Evolutionary conservation across 1,284 basidiomycete species (phyloP), one percentile per base, ranked within the genome.

Genomic region (Schizophyllum commune): DNA sequence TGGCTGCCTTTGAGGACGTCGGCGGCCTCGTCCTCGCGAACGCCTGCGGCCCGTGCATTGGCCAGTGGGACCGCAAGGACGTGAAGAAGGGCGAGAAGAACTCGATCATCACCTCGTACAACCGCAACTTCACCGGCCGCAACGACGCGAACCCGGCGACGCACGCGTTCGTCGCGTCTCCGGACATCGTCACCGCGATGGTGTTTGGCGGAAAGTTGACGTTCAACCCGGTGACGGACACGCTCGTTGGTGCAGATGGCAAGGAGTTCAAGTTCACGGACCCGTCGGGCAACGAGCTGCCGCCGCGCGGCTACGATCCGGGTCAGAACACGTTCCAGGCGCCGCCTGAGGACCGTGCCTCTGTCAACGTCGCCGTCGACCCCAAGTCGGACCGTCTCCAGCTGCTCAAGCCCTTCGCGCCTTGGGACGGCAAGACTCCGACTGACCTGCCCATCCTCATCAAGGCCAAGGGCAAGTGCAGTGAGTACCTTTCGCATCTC

Each of bases 401-500:
- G 79, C 85, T 96, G 61, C 83, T 99, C 63, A 78, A 87, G 74
- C 95, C 96, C 52, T 99, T 99, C 87, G 73, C 83, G 73, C 80
- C 91, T 57, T 99, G 94, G 94, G 85, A 97, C 75, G 94, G 95
- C 66, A 91, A 97, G 86, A 88, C 93, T 65, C 92, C 94, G 60
- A 80, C 83, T 61, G 90, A 94, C 71, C 84, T 96, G 69, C 96
- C 96, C 54, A 83, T 99, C 66, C 82, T 99, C 71, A 98, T 99
- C 85, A 98, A 99, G 86, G 96, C 94, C 66, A 83, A 89, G 81
- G 97, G 97, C 85, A 99, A 99, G 84, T 99, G 97, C 91, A 98
- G 81, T 86, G 71, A 74, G 83, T 83, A 58, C 61, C 22, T n/a
- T 32, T 57, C 55, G 54, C 32, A 54, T 27, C 63, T 56, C 1